phyloP scores from a whole-genome alignment of 768 basidiomycete genomes.

The Cubamyces sp. region DNA sequence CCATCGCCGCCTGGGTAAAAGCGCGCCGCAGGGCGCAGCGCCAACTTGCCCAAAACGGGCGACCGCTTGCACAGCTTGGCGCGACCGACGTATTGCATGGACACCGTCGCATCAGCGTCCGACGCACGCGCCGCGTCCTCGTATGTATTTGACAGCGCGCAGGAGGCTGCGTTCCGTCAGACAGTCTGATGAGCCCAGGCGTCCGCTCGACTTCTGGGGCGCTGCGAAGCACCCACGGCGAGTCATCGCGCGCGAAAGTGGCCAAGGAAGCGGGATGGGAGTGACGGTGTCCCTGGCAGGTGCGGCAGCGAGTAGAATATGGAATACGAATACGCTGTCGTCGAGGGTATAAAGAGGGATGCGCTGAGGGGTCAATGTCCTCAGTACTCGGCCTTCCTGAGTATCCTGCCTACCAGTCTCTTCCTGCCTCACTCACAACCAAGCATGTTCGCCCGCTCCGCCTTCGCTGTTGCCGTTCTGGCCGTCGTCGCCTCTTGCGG shows the following conservation, averaged over 20 bases:
- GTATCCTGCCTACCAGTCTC: background rate
- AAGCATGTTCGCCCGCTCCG: constrained; percentile 8
- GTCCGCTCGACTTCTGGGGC: background rate
- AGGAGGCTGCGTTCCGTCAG: background rate
- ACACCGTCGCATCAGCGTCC: background rate
- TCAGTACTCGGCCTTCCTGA: constrained; percentile 12
- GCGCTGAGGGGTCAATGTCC: background rate
- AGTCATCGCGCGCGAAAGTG: constrained; percentile 2
- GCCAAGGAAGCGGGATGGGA: background rate
- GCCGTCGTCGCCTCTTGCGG: constrained; percentile 4
- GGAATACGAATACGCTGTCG: background rate
- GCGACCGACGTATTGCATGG: background rate
- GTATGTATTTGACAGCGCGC: too few species aligned
- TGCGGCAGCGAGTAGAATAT: background rate
- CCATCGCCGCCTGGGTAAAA: constrained; percentile 7
- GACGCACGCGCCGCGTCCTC: background rate
- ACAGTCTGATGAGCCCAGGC: background rate
- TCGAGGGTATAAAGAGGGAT: background rate
- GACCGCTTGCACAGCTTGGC: constrained; percentile 4
- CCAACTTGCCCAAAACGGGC: background rate
- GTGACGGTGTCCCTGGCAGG: too few species aligned
- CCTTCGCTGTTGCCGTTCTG: background rate
- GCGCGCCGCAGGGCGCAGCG: background rate
- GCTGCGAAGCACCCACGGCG: background rate
- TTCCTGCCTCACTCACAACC: background rate